Evolutionary conservation across 2,329 filamentous ascomycete species (phyloP), one percentile per base, ranked within the genome.

Genomic region (Alternaria arbusti): DNA sequence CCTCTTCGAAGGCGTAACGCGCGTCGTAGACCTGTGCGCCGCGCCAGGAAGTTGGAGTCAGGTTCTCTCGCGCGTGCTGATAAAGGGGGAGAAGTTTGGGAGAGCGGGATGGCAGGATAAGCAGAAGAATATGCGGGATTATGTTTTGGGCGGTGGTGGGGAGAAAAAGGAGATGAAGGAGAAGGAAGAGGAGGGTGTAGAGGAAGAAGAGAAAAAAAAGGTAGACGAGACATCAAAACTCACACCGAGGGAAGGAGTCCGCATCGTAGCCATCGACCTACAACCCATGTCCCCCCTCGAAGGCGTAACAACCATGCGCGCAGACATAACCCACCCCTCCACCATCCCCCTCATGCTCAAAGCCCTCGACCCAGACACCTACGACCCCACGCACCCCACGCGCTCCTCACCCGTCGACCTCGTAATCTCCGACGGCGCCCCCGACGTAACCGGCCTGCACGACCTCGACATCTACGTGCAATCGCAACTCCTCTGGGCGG

Each of bases 381-480:
- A 80, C 63, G 77, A 82, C 44, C 32, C 32, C 32, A 4, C 72
- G 81, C 1, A 67, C 74, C 12, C 76, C 82, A 82, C 69, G 87
- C 30, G 91, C 3, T 87, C 90, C 1, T 89, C 93, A 52, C 92
- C 91, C 0, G 95, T 98, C 13, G 96, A 99, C 76, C 87, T 99
- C 1, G 95, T 99, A 23, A 88, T 99, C 66, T 97, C 93, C 61
- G 96, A 99, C 74, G 96, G 96, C 57, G 96, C 96, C 0, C 96
- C 96, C 1, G 96, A 99, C 74, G 96, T 99, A 12, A 99, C 96
- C 0, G 96, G 96, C 20, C 86, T 99, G 1, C 96, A 99, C 79
- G 96, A 99, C 79, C 88, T 99, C 36, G 96, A 99, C 81, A 98
- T 98, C 71, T 99, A 99, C 81, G 92, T 99, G 17, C 96, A 99